Evolutionary conservation across 352 stramenopile species (phyloP), one percentile per base, ranked within the genome.

Genomic region (Globisporangium takayamanum): DNA sequence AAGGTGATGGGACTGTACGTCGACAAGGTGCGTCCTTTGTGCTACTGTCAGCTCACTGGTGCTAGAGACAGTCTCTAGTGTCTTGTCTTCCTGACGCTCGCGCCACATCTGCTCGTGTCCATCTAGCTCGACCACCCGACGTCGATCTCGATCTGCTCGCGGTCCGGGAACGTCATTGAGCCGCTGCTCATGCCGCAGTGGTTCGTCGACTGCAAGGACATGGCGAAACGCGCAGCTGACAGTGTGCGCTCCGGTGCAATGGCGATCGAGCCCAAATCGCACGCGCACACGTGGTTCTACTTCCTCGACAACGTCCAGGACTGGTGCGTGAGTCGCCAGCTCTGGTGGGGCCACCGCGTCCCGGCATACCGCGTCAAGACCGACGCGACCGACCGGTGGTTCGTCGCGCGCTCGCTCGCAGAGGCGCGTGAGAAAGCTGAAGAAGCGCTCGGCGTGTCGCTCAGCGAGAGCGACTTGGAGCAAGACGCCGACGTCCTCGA

Each of bases 311-410:
- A 99, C 70, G 99, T 99, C 66, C 89, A 96, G 30, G 96, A 99
- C 76, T 99, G 97, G 97, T 99, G 97, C 63, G 82, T 99, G 49
- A 98, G 92, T 69, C 90, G 97, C 16, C 97, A 99, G 73, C 84
- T 99, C 2, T 99, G 97, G 97, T 99, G 97, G 97, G 98, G 98
- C 28, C 98, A 99, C 73, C 96, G 98, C 49, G 99, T 99, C 59
- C 98, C 97, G 8, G 98, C 98, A 10, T 99, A 98, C 78, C 83
- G 91, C 57, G 36, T 97, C 62, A 41, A 91, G 76, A 54, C 56
- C 16, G 63, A 72, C 50, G 44, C 42, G 15, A 67, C 53, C 18
- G 77, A 88, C n/a, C 65, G 76, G 42, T 99, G 98, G 98, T 88
- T 99, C 63, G 97, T 99, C 11, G 97, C 92, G 18, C 69, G 89